phyloP scores from a whole-genome alignment of 768 basidiomycete species.

The Postia placenta region DNA sequence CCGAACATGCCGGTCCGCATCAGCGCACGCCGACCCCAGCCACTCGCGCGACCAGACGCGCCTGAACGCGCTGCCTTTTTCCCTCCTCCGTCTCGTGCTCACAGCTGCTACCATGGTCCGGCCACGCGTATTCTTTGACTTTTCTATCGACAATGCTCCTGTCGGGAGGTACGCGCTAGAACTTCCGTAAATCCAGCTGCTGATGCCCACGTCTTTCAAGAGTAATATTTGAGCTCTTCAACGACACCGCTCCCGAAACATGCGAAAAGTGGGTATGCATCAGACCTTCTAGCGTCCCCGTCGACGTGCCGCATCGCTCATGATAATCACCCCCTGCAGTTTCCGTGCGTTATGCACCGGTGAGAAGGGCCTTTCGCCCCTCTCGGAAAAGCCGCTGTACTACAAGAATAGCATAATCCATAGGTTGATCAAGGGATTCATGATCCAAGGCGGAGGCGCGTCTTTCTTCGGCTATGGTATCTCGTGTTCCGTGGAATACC shows the following conservation, averaged over 20 bases:
- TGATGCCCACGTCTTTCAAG: conserved; percentile 28
- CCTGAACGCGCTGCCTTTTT: background rate
- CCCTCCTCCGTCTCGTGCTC: background rate
- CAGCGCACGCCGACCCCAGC: too few relatives aligned
- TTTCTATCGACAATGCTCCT: conserved; percentile 43
- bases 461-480: background rate
- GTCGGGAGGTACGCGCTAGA: conserved; percentile 43
- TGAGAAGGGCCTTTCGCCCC: conserved; percentile 65
- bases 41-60: too few relatives aligned
- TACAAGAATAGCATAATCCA: conserved; percentile 80
- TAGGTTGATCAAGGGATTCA: conserved; percentile 71
- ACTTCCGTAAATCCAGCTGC: background rate
- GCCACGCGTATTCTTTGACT: conserved; percentile 66
- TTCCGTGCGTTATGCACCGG: conserved; percentile 86
- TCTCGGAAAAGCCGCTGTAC: conserved; percentile 64
- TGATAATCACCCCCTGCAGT: conserved; percentile 33
- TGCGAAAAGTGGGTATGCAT: conserved; percentile 60
- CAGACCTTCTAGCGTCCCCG: background rate
- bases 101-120: conserved; percentile 33
- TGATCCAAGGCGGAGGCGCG: conserved; percentile 77
- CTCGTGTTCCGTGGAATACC: too few relatives aligned
- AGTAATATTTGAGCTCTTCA: conserved; percentile 72
- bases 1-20: too few relatives aligned
- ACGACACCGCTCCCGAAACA: conserved; percentile 67
- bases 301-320: background rate